Evolutionary conservation across 805 yeast species (phyloP).

Genomic region (Ogataea trehalophila): DNA sequence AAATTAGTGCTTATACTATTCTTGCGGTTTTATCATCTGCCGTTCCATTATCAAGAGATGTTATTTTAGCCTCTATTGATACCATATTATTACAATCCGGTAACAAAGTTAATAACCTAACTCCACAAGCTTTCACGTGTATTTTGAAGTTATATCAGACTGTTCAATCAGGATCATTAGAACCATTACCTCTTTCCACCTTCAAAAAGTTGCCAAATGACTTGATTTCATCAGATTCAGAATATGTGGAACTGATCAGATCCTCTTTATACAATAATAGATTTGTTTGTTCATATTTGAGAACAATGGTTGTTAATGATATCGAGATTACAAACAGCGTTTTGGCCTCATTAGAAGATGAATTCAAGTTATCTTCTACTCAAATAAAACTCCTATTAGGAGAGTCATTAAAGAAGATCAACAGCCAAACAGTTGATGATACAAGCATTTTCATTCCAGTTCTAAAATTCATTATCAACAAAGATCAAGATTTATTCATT

Average conservation of each 20-base stretch:
- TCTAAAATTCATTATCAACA: slow-evolving; percentile 33
- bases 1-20: slow-evolving; percentile 79
- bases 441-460: slow-evolving; percentile 28
- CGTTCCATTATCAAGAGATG: slow-evolving; percentile 53
- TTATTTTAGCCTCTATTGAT: slow-evolving; percentile 56
- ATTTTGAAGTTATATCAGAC: slow-evolving; percentile 47
- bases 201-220: slow-evolving; percentile 19
- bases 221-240: slow-evolving; percentile 15
- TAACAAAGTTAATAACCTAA: slow-evolving; percentile 16
- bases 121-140: slow-evolving; percentile 39
- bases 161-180: slow-evolving; percentile 28
- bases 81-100: slow-evolving; percentile 40
- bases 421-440: slow-evolving; percentile 6
- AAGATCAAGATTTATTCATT: slow-evolving; percentile 36
- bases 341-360: slow-evolving; percentile 7
- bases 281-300: slow-evolving; percentile 27
- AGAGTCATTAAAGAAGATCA: slow-evolving; percentile 18
- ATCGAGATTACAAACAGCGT: slow-evolving; percentile 5
- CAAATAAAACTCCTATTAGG: slow-evolving; percentile 21
- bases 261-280: slow-evolving; percentile 16
- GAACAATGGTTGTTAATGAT: slow-evolving; percentile 19
- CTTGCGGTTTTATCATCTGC: slow-evolving; percentile 74
- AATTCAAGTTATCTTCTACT: slow-evolving; percentile 11
- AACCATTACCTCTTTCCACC: slow-evolving; percentile 22
- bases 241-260: slow-evolving; percentile 15